Percentiles rank a stretch among this genome's conserved stretches.
Evolutionary conservation across 805 yeast genomes (phyloP).

Genomic region (Yueomyces sinensis): DNA sequence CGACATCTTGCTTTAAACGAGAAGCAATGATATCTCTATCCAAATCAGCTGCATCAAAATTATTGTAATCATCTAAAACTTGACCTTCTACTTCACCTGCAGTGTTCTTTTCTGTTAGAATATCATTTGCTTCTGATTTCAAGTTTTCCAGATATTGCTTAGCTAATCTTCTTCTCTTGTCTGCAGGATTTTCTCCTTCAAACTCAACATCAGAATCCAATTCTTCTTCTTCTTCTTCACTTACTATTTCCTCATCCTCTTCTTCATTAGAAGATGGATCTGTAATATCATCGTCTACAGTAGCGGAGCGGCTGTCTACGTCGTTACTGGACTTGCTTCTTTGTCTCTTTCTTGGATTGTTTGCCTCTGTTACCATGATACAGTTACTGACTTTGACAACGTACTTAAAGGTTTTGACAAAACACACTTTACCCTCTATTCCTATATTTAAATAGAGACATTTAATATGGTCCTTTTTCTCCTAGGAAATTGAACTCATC

Average conservation of each 20-base stretch:
- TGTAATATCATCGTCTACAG: slow-evolving; percentile 42
- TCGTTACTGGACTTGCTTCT: slow-evolving; percentile 6
- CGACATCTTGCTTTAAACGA: slow-evolving; percentile 76
- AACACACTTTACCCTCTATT: too few species aligned
- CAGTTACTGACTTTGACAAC: too few species aligned
- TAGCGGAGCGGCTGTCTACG: slow-evolving; percentile 1
- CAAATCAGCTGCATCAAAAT: slow-evolving; percentile 80
- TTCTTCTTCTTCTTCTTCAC: slow-evolving; percentile 27
- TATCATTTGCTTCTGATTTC: slow-evolving; percentile 40
- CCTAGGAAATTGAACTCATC: too few species aligned
- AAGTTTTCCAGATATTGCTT: slow-evolving; percentile 80
- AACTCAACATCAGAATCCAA: slow-evolving; percentile 60
- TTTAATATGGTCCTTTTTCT: too few species aligned
- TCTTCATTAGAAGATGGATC: slow-evolving; percentile 38
- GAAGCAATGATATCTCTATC: slow-evolving; percentile 77
- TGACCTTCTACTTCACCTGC: slow-evolving; percentile 11
- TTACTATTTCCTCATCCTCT: slow-evolving; percentile 26
- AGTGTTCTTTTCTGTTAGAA: slow-evolving; percentile 14
- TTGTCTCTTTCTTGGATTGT: slow-evolving; percentile 6
- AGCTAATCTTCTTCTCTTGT: slow-evolving; percentile 86
- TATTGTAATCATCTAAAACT: slow-evolving; percentile 26
- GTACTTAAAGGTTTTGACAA: too few species aligned
- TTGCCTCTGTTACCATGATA: not conserved
- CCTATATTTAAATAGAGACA: too few species aligned
- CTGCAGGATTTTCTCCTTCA: slow-evolving; percentile 72